A percentile compares a stretch with the other conserved stretches of the same genome.
These are phyloP conservation scores for Juncus effusus DNA, from an alignment of 176 grass and related monocot species.

Conservation along the genomic window DNA sequence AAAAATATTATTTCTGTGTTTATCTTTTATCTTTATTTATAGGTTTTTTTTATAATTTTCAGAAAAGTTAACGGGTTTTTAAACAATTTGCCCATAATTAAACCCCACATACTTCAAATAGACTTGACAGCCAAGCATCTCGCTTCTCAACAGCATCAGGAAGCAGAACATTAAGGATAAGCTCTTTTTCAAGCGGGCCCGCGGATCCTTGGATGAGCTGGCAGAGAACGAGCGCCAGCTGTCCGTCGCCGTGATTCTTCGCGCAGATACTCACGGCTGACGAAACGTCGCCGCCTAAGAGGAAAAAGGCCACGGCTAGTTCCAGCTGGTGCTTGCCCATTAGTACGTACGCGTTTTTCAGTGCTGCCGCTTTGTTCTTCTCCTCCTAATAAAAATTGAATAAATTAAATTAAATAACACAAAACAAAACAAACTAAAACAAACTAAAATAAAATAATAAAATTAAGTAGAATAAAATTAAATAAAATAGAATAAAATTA, in stretches of 20 bases:
- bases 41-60: background rate
- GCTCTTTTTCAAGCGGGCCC: constrained; percentile 66
- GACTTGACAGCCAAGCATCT: constrained; percentile 83
- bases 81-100: no score
- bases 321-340: constrained; percentile 93
- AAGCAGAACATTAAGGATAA: constrained; percentile 75
- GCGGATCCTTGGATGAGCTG: constrained; percentile 65
- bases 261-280: constrained; percentile 86
- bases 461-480: background rate
- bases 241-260: constrained; percentile 89
- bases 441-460: constrained; percentile 14
- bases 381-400: constrained; percentile 67
- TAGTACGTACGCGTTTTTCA: constrained; percentile 99
- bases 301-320: constrained; percentile 89
- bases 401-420: constrained; percentile 20
- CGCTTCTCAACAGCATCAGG: constrained; percentile 73
- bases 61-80: background rate
- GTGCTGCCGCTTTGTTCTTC: constrained; percentile 84
- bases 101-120: constrained; percentile 60
- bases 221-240: constrained; percentile 91
- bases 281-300: constrained; percentile 73
- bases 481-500: background rate
- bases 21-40: no score
- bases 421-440: no score
- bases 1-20: no score